A percentile compares a stretch with the other conserved stretches of the same genome.
These are phyloP conservation scores for Mesembryanthemum crystallinum DNA, from an alignment of 148 eudicot species.

Conservation along the genomic window DNA sequence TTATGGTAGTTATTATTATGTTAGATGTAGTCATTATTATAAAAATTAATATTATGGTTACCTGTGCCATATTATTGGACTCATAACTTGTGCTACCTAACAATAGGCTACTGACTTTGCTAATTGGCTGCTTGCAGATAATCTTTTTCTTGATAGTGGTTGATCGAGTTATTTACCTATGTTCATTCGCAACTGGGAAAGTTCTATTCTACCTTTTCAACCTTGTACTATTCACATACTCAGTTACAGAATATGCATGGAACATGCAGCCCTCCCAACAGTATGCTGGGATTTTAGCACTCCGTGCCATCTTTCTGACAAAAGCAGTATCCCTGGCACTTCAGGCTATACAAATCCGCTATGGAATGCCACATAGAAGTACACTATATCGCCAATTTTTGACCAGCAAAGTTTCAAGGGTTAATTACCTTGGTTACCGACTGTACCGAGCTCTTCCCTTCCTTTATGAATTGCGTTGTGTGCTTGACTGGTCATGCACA, in stretches of 20 bases:
- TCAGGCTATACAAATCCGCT: constrained; percentile 96
- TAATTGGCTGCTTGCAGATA: constrained; percentile 53
- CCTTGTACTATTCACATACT: constrained; percentile 82
- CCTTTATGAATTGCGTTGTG: constrained; percentile 93
- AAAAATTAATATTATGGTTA: background rate
- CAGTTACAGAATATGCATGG: constrained; percentile 91
- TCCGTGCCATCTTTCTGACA: constrained; percentile 85
- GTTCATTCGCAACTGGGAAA: constrained; percentile 92
- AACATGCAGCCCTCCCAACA: constrained; percentile 67
- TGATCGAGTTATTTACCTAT: constrained; percentile 91
- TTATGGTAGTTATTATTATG: background rate
- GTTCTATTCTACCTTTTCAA: constrained; percentile 86
- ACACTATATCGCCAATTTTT: constrained; percentile 93
- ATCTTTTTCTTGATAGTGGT: constrained; percentile 98
- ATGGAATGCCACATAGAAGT: constrained; percentile 95
- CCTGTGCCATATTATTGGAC: background rate
- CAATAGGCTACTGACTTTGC: constrained; percentile 1
- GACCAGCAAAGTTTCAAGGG: constrained; percentile 77
- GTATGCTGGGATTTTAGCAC: constrained; percentile 70
- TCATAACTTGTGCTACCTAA: background rate
- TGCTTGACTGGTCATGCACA: constrained; percentile 99
- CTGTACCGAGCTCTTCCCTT: constrained; percentile 96
- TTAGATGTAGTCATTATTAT: background rate
- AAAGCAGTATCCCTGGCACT: constrained; percentile 90
- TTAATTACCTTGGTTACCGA: constrained; percentile 83